A percentile compares a stretch with the other conserved stretches of the same genome.
phyloP scores from a whole-genome alignment of 768 basidiomycete genomes.

The Suillus placidus region DNA sequence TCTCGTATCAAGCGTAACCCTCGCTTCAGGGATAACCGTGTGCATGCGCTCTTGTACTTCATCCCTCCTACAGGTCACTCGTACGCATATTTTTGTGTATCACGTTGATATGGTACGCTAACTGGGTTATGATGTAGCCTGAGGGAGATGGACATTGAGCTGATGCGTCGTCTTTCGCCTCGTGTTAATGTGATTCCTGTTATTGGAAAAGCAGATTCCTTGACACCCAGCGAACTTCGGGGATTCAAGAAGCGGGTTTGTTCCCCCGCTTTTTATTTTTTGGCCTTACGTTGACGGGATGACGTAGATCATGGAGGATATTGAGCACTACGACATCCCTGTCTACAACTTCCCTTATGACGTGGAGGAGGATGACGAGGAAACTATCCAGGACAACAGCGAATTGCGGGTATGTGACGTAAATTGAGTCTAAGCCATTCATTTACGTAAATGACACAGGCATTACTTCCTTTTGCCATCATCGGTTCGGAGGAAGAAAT shows the following conservation, averaged over 20 bases:
- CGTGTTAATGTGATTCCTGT: slow-evolving; percentile 99
- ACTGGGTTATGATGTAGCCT: slow-evolving; percentile 48
- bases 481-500: slow-evolving; percentile 98
- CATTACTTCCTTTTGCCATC: slow-evolving; percentile 94
- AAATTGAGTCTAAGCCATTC: slow-evolving; percentile 5
- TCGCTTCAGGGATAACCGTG: slow-evolving; percentile 96
- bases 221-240: slow-evolving; percentile 90
- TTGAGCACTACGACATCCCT: slow-evolving; percentile 97
- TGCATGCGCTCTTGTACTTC: slow-evolving; percentile 96
- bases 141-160: slow-evolving; percentile 98
- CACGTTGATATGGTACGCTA: neutral
- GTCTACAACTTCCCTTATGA: slow-evolving; percentile 99
- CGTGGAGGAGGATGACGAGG: slow-evolving; percentile 98
- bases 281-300: slow-evolving; percentile 6
- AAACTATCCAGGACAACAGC: slow-evolving; percentile 96
- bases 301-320: slow-evolving; percentile 96
- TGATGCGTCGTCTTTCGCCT: slow-evolving; percentile 97
- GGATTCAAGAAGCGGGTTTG: slow-evolving; percentile 94
- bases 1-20: slow-evolving; percentile 99
- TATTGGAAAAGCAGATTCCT: slow-evolving; percentile 92
- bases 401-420: slow-evolving; percentile 76
- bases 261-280: slow-evolving; percentile 16
- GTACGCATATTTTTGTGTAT: slow-evolving; percentile 51
- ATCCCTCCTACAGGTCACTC: slow-evolving; percentile 98
- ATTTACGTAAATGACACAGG: slow-evolving; percentile 43